These are phyloP conservation scores for Penstemon davidsonii DNA, from an alignment of 257 asterid genomes.

Conservation along the genomic window DNA sequence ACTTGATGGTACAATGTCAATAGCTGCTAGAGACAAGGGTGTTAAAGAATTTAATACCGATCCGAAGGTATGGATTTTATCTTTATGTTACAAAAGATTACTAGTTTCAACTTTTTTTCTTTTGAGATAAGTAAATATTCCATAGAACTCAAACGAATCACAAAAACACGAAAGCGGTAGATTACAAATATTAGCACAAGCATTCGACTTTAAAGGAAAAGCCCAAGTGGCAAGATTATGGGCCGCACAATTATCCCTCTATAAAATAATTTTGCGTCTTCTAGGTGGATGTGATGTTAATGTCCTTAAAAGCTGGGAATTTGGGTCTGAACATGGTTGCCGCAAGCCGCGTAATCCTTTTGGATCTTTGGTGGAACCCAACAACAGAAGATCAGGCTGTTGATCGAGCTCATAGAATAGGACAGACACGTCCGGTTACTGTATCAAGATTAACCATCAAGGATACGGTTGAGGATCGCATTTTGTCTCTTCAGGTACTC, in stretches of 20 bases:
- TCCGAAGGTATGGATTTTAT: conserved; percentile 63
- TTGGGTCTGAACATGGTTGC: conserved; percentile 99
- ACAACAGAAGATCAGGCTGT: conserved; percentile 98
- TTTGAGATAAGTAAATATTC: background rate
- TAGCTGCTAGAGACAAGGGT: conserved; percentile 90
- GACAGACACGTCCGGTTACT: conserved; percentile 90
- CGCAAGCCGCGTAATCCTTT: conserved; percentile 87
- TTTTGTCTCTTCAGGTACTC: conserved; percentile 87
- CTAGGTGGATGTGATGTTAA: conserved; percentile 95
- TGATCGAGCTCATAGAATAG: conserved; percentile 98
- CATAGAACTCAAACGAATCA: too few species aligned
- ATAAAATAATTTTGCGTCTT: conserved; percentile 17
- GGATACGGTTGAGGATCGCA: conserved; percentile 96
- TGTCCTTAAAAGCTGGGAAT: conserved; percentile 98
- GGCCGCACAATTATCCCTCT: too few species aligned
- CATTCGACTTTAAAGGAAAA: too few species aligned
- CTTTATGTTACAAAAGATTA: conserved; percentile 15
- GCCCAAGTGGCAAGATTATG: too few species aligned
- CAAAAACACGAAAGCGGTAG: too few species aligned
- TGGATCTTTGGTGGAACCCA: conserved; percentile 99
- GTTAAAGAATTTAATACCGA: conserved; percentile 88
- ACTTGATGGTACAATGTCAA: conserved; percentile 97
- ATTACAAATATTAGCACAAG: too few species aligned
- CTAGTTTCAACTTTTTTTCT: background rate
- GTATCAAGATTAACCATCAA: conserved; percentile 85